These are phyloP conservation scores for Uromyces viciae-fabae DNA, from an alignment of 1,284 basidiomycete species.

Conservation along the genomic window DNA sequence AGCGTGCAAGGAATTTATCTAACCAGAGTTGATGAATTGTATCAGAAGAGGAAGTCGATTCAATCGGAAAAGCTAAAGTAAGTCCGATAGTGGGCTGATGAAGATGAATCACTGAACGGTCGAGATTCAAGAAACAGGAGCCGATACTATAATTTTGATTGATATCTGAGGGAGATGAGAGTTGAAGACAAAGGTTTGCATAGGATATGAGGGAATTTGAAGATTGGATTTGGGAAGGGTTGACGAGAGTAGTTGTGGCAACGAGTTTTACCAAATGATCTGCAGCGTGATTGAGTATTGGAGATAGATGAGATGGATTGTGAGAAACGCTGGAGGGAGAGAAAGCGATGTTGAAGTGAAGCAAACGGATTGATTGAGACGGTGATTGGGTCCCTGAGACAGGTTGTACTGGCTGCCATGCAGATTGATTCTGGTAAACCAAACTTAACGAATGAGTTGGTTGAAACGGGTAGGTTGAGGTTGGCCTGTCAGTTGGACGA, in stretches of 20 bases:
- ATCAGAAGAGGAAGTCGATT: neutral
- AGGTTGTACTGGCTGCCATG: neutral
- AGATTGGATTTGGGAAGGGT: neutral
- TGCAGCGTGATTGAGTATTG: neutral
- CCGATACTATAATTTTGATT: neutral
- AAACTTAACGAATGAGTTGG: neutral
- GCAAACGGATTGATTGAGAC: neutral
- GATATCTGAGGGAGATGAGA: neutral
- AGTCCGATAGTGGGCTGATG: conserved; percentile 4
- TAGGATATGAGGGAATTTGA: neutral
- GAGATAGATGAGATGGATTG: neutral
- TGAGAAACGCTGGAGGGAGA: neutral
- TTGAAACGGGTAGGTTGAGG: neutral
- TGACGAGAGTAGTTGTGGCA: neutral
- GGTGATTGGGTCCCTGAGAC: neutral
- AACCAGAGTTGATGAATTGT: conserved; percentile 15
- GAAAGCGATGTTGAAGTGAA: conserved; percentile 24
- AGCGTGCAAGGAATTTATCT: neutral
- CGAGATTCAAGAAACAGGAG: neutral
- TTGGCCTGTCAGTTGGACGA: neutral
- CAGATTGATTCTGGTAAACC: neutral
- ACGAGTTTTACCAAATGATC: neutral
- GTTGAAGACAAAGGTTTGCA: conserved; percentile 16
- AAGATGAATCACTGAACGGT: neutral
- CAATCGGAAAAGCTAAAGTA: neutral